Conservation (phyloP, 257 asterid species). For the Solanum chilense region DNA sequence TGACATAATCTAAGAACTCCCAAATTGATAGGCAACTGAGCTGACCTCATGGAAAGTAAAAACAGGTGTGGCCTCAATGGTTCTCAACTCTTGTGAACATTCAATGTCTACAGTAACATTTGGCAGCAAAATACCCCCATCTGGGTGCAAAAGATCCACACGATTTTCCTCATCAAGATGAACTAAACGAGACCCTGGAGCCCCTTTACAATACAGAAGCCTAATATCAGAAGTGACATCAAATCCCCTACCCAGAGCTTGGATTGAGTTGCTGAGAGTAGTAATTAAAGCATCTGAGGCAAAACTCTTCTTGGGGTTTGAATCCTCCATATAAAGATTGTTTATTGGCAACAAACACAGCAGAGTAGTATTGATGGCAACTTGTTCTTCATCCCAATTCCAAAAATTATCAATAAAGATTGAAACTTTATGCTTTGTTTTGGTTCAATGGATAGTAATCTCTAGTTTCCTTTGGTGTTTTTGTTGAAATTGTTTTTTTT, state of each 20-base stretch:
- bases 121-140: conserved; percentile 46
- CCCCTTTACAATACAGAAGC: conserved; percentile 87
- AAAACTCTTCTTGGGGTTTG: not conserved
- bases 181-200: conserved; percentile 74
- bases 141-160: conserved; percentile 42
- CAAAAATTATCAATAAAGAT: conserved; percentile 4
- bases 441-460: not conserved
- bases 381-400: conserved; percentile 5
- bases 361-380: not conserved
- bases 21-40: not conserved
- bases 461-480: not conserved
- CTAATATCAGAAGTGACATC: conserved; percentile 98
- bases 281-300: conserved; percentile 46
- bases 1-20: not conserved
- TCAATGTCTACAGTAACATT: conserved; percentile 80
- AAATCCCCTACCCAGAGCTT: conserved; percentile 95
- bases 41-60: conserved; percentile 74
- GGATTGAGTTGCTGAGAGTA: conserved; percentile 82
- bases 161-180: conserved; percentile 51
- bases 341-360: not conserved
- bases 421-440: conserved; percentile 4
- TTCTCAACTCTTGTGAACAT: conserved; percentile 30
- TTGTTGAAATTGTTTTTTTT: not conserved
- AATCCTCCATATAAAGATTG: not conserved
- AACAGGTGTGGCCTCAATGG: conserved; percentile 54